Percentiles rank a stretch among this genome's conserved stretches.
Conservation (phyloP, 2,329 filamentous ascomycete species). For the Pseudodiploospora longispora region DNA sequence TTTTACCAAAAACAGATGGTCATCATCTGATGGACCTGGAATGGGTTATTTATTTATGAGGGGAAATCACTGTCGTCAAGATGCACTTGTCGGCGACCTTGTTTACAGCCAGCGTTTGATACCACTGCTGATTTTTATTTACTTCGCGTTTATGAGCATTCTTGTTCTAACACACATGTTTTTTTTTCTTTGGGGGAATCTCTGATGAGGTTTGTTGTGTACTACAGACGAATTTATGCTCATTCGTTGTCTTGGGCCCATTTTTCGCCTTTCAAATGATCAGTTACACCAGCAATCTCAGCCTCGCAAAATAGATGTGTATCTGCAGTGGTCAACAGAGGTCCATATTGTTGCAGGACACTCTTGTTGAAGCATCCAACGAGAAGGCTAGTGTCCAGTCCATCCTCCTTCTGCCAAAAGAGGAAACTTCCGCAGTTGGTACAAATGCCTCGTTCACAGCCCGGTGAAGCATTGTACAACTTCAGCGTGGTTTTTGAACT, state of each 20-base stretch:
- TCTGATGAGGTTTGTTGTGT: too few species aligned
- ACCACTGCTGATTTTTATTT: too few species aligned
- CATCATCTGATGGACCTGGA: too few species aligned
- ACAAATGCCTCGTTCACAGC: slow-evolving; percentile 40
- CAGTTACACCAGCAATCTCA: slow-evolving; percentile 41
- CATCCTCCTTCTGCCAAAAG: slow-evolving; percentile 32
- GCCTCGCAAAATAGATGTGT: slow-evolving; percentile 35
- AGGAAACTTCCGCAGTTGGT: slow-evolving; percentile 38
- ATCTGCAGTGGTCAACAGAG: slow-evolving; percentile 29
- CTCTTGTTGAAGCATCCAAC: slow-evolving; percentile 39
- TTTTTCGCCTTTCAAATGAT: slow-evolving; percentile 24
- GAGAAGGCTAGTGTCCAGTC: slow-evolving; percentile 24
- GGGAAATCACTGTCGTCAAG: too few species aligned
- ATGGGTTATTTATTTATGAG: too few species aligned
- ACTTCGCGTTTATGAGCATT: too few species aligned
- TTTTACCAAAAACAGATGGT: too few species aligned
- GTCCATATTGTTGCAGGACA: slow-evolving; percentile 30
- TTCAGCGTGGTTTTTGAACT: slow-evolving; percentile 24
- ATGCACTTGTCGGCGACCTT: too few species aligned
- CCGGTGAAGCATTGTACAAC: slow-evolving; percentile 32
- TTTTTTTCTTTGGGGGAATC: too few species aligned
- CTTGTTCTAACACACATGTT: too few species aligned
- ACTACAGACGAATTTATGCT: neutral
- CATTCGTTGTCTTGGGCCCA: slow-evolving; percentile 4
- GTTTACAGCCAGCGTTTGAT: too few species aligned